phyloP scores from a whole-genome alignment of 352 stramenopile genomes.

The Pythium periplocum region DNA sequence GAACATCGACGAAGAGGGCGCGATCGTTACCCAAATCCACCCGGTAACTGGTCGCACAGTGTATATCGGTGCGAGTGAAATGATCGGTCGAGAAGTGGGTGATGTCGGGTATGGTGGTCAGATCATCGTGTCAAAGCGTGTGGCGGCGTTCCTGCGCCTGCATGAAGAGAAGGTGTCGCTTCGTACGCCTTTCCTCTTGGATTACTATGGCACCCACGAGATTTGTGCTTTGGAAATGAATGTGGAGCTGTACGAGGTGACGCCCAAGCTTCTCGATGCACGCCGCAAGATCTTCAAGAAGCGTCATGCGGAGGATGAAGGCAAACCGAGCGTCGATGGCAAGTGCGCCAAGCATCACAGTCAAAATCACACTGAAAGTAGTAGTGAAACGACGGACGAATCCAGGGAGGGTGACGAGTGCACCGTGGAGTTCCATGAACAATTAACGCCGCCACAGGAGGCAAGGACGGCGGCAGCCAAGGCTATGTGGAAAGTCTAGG shows the following conservation, averaged over 20 bases:
- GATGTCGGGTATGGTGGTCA: slow-evolving; percentile 62
- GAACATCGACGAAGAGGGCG: slow-evolving; percentile 38
- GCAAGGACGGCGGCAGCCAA: not conserved
- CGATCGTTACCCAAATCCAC: slow-evolving; percentile 44
- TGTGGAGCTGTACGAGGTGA: slow-evolving; percentile 58
- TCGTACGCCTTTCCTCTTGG: slow-evolving; percentile 34
- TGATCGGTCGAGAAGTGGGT: slow-evolving; percentile 56
- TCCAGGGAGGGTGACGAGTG: slow-evolving; percentile 12
- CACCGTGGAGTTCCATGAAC: slow-evolving; percentile 27
- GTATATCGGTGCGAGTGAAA: slow-evolving; percentile 62
- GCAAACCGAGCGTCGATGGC: slow-evolving; percentile 12
- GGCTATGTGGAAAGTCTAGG: too few species aligned
- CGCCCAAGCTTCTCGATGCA: slow-evolving; percentile 43
- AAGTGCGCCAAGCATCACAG: slow-evolving; percentile 17
- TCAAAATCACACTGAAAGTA: slow-evolving; percentile 5
- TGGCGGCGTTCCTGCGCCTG: slow-evolving; percentile 39
- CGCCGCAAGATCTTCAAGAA: slow-evolving; percentile 51
- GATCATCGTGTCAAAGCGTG: slow-evolving; percentile 60
- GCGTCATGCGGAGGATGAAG: slow-evolving; percentile 21
- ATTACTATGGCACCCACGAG: slow-evolving; percentile 44
- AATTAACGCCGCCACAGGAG: slow-evolving; percentile 33
- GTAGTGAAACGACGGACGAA: slow-evolving; percentile 31
- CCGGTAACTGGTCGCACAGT: slow-evolving; percentile 59
- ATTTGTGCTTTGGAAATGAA: slow-evolving; percentile 47
- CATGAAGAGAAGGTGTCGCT: slow-evolving; percentile 28